Evolutionary conservation across 768 basidiomycete genomes (phyloP).

Genomic region (Lentinula sp.): DNA sequence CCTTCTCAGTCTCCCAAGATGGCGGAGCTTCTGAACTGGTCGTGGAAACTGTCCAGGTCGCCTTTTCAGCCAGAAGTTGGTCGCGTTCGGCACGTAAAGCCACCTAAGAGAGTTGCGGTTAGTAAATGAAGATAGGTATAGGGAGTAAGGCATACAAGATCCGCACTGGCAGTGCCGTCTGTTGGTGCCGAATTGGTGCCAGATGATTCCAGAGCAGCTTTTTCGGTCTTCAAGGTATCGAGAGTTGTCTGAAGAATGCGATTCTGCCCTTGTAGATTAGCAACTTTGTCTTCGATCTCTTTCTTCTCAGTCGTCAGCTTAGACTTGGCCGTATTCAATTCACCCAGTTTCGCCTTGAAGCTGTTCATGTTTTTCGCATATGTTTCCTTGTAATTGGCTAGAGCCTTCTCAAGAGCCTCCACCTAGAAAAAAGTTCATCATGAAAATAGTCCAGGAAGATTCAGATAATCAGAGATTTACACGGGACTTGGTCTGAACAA

Average conservation of each 20-base stretch:
- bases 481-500: conserved; percentile 20
- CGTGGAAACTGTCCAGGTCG: conserved; percentile 29
- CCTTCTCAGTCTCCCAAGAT: conserved; percentile 57
- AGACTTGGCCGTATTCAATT: conserved; percentile 29
- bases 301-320: conserved; percentile 30
- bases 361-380: conserved; percentile 17
- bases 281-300: conserved; percentile 30
- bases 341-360: conserved; percentile 22
- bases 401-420: conserved; percentile 33
- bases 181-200: conserved; percentile 16
- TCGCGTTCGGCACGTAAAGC: conserved; percentile 55
- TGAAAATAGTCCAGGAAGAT: conserved; percentile 5
- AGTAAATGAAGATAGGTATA: background rate
- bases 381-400: conserved; percentile 27
- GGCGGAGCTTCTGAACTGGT: conserved; percentile 24
- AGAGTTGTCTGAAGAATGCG: conserved; percentile 22
- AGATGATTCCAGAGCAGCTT: conserved; percentile 11
- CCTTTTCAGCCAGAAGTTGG: conserved; percentile 54
- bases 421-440: conserved; percentile 22
- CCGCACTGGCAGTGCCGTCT: conserved; percentile 9
- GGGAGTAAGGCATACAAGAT: conserved; percentile 25
- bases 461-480: conserved; percentile 16
- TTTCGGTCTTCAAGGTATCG: conserved; percentile 15
- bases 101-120: conserved; percentile 29
- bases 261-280: conserved; percentile 28